Conservation (phyloP, 2,329 filamentous ascomycete species). For the Neonectria neomacrospora region DNA sequence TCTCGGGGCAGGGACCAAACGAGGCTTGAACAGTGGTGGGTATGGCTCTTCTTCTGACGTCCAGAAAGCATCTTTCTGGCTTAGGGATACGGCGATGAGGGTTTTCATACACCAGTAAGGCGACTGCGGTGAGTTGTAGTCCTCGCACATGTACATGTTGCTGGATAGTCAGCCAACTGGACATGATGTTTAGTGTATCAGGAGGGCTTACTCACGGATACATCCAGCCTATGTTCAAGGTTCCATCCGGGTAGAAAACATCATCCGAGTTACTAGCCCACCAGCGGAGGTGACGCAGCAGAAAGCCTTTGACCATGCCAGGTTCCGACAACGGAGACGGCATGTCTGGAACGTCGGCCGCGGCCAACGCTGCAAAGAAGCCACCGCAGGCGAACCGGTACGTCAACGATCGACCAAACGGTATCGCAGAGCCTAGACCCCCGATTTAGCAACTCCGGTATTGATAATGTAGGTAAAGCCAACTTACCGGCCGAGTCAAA, state of each 20-base stretch:
- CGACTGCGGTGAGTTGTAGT: constrained; percentile 68
- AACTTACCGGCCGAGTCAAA: constrained; percentile 57
- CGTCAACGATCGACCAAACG: constrained; percentile 62
- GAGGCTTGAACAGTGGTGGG: constrained; percentile 18
- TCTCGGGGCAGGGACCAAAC: constrained; percentile 44
- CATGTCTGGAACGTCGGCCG: constrained; percentile 53
- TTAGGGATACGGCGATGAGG: constrained; percentile 55
- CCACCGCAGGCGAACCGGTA: constrained; percentile 63
- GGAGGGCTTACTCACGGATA: constrained; percentile 43
- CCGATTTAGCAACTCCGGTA: neutral
- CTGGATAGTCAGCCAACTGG: constrained; percentile 12
- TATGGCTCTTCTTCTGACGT: constrained; percentile 48
- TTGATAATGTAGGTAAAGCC: neutral
- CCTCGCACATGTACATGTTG: constrained; percentile 66
- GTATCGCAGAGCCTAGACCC: constrained; percentile 60
- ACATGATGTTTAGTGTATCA: accelerated
- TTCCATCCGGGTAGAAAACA: constrained; percentile 61
- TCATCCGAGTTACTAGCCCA: constrained; percentile 55
- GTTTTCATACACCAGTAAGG: constrained; percentile 66
- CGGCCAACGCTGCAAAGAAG: constrained; percentile 59
- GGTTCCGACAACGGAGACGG: constrained; percentile 50
- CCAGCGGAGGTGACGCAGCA: constrained; percentile 62
- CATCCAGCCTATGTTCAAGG: constrained; percentile 57
- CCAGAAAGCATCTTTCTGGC: constrained; percentile 58
- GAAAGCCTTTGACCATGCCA: constrained; percentile 59